A percentile compares a stretch with the other conserved stretches of the same genome.
phyloP scores from a whole-genome alignment of 2,329 filamentous ascomycete species.

The Monilinia polystroma region DNA sequence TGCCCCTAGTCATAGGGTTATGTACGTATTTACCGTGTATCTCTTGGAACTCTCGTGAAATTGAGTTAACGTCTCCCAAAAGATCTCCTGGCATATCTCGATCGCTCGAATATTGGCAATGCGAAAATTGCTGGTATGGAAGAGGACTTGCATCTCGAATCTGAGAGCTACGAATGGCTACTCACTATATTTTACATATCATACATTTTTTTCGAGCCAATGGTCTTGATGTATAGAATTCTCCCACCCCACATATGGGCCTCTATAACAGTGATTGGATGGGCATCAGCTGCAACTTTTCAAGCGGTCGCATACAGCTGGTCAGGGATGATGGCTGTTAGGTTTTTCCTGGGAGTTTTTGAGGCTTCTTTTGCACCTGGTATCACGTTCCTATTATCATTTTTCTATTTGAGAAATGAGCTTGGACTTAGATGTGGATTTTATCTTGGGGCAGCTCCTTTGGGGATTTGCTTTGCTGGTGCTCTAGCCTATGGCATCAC shows the following conservation, averaged over 20 bases:
- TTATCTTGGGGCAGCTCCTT: slow-evolving; percentile 63
- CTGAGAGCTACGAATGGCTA: slow-evolving; percentile 45
- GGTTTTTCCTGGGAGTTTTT: slow-evolving; percentile 44
- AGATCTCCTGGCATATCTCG: slow-evolving; percentile 50
- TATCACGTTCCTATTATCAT: slow-evolving; percentile 48
- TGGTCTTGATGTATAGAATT: slow-evolving; percentile 43
- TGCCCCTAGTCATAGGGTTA: slow-evolving; percentile 40
- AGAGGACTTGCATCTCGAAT: slow-evolving; percentile 49
- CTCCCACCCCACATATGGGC: slow-evolving; percentile 43
- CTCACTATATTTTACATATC: slow-evolving; percentile 45
- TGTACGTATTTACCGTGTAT: slow-evolving; percentile 19
- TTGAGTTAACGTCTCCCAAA: background rate
- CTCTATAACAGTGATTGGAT: slow-evolving; percentile 40
- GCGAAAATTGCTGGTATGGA: slow-evolving; percentile 54
- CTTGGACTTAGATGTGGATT: slow-evolving; percentile 69
- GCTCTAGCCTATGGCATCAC: slow-evolving; percentile 69
- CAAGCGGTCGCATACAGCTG: slow-evolving; percentile 43
- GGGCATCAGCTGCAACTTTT: slow-evolving; percentile 46
- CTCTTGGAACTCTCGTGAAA: background rate
- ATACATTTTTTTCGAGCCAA: slow-evolving; percentile 45
- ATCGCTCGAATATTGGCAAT: slow-evolving; percentile 54
- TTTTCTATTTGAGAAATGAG: slow-evolving; percentile 54
- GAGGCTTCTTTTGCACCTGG: slow-evolving; percentile 42
- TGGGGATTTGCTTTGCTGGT: slow-evolving; percentile 69
- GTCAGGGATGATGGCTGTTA: slow-evolving; percentile 40